Conservation (phyloP, 2,329 filamentous ascomycete genomes). For the Neocucurbitaria cava region DNA sequence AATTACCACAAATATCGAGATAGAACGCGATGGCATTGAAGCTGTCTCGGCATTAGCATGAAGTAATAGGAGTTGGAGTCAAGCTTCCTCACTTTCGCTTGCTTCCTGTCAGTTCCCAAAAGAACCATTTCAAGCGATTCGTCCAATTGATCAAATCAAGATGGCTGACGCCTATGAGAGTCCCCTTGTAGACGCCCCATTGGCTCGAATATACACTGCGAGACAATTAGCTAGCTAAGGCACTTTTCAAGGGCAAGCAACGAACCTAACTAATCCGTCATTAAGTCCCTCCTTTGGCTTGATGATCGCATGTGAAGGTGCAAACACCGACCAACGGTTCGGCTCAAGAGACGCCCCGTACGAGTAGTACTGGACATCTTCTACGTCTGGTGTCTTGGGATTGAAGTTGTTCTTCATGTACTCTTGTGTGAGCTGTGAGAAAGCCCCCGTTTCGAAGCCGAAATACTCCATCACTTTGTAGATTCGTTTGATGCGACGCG, state of each 20-base stretch:
- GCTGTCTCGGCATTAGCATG: conserved; percentile 43
- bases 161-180: conserved; percentile 68
- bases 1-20: conserved; percentile 69
- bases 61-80: no score
- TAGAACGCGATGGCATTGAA: conserved; percentile 71
- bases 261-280: conserved; percentile 66
- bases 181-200: conserved; percentile 70
- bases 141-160: conserved; percentile 72
- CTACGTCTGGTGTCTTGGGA: conserved; percentile 62
- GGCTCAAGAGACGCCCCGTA: conserved; percentile 67
- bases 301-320: conserved; percentile 63
- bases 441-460: conserved; percentile 65
- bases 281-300: conserved; percentile 64
- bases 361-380: conserved; percentile 66
- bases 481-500: conserved; percentile 59
- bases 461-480: conserved; percentile 64
- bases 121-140: conserved; percentile 65
- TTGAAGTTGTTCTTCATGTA: conserved; percentile 68
- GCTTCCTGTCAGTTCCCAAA: conserved; percentile 63
- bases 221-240: background rate
- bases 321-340: conserved; percentile 63
- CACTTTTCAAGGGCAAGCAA: background rate
- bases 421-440: conserved; percentile 65
- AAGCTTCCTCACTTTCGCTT: conserved; percentile 56
- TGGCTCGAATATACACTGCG: conserved; percentile 62